Conservation (phyloP, 179 eudicot genomes). For the Amaranthus tricolor region DNA sequence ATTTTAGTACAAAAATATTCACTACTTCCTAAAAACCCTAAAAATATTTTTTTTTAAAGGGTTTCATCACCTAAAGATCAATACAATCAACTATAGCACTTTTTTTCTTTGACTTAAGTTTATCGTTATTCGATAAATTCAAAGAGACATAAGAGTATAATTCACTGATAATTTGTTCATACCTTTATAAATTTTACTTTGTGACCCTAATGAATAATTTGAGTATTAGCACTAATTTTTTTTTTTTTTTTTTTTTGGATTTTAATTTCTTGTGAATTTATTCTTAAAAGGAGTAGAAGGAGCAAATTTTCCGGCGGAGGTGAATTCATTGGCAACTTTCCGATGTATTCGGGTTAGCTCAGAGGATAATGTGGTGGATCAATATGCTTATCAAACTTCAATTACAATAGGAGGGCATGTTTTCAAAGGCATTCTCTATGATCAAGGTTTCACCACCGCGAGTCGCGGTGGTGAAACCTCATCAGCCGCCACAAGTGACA, state of each 20-base stretch:
- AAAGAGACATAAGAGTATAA: not conserved
- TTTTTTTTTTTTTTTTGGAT: not conserved
- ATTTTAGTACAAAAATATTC: not conserved
- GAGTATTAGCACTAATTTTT: not conserved
- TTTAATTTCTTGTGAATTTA: too few relatives aligned
- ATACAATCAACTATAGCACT: not conserved
- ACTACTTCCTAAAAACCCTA: conserved; percentile 29
- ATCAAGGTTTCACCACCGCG: conserved; percentile 45
- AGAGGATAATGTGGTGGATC: conserved; percentile 56
- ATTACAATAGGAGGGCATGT: conserved; percentile 62
- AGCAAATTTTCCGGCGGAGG: conserved; percentile 55
- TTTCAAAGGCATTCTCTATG: conserved; percentile 76
- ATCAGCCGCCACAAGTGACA: conserved; percentile 31
- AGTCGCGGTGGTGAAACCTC: conserved; percentile 28
- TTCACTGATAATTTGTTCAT: not conserved
- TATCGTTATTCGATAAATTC: not conserved
- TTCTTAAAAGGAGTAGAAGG: conserved; percentile 29
- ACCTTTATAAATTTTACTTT: not conserved
- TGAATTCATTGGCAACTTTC: conserved; percentile 53
- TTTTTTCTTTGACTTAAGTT: not conserved
- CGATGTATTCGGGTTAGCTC: conserved; percentile 65
- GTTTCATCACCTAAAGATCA: not conserved
- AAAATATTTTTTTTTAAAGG: not conserved
- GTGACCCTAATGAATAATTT: not conserved
- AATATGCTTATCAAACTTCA: conserved; percentile 70